phyloP scores from a whole-genome alignment of 495 filamentous ascomycete genomes.

The Cercophora samala region DNA sequence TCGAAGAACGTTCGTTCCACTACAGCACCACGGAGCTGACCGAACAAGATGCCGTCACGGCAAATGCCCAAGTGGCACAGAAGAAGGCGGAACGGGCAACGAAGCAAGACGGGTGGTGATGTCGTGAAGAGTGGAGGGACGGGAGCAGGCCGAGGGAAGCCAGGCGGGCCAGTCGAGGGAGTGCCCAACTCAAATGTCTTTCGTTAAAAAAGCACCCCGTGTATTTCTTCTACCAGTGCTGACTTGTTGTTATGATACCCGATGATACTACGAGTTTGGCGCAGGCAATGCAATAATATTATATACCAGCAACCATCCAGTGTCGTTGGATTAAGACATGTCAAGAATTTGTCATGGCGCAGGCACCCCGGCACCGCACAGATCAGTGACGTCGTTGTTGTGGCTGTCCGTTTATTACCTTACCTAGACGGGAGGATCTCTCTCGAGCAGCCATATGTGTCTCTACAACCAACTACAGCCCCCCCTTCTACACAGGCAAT shows the following conservation, averaged over 20 bases:
- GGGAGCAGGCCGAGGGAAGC: background rate
- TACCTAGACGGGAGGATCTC: no score
- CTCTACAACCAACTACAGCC: no score
- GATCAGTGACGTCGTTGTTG: background rate
- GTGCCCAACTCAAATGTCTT: background rate
- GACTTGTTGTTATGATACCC: background rate
- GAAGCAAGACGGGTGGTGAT: background rate
- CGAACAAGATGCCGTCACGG: background rate
- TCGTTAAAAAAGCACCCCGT: background rate
- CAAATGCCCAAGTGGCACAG: background rate
- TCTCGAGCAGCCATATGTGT: no score
- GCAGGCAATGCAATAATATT: background rate
- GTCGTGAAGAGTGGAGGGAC: background rate
- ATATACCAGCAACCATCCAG: no score
- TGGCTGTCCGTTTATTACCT: no score
- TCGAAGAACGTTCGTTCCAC: constrained; percentile 25
- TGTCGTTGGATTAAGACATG: background rate
- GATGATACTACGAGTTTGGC: background rate
- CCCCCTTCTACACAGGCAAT: no score
- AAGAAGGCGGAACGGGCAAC: background rate
- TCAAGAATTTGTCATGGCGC: background rate
- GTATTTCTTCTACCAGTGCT: background rate
- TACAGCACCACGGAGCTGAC: constrained; percentile 15
- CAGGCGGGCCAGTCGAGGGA: background rate
- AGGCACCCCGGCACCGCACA: background rate